Evolutionary conservation across 2,329 filamentous ascomycete species (phyloP).

Genomic region (Ophiostoma piceae): DNA sequence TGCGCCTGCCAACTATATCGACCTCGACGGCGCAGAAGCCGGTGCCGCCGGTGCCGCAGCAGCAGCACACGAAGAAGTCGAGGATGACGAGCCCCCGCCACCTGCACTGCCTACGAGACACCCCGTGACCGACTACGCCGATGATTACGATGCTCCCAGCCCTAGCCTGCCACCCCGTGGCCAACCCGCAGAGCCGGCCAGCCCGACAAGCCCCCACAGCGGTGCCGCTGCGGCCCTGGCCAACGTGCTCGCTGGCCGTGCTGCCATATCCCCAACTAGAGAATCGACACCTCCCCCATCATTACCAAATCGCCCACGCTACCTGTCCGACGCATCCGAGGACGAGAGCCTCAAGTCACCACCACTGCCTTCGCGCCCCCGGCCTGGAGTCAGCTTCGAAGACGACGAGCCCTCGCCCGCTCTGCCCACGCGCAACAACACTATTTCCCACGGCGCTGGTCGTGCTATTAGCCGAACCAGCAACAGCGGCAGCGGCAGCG

Average conservation of each 20-base stretch:
- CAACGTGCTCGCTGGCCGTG: slow-evolving; percentile 48
- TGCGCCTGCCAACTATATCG: slow-evolving; percentile 93
- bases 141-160: slow-evolving; percentile 37
- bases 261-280: slow-evolving; percentile 22
- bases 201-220: slow-evolving; percentile 32
- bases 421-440: slow-evolving; percentile 26
- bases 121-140: slow-evolving; percentile 30
- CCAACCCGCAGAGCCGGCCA: slow-evolving; percentile 32
- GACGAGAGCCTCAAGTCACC: slow-evolving; percentile 56
- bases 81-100: slow-evolving; percentile 38
- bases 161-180: slow-evolving; percentile 39
- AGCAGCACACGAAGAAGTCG: slow-evolving; percentile 35
- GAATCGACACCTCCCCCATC: slow-evolving; percentile 44
- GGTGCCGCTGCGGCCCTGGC: slow-evolving; percentile 53
- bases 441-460: slow-evolving; percentile 1
- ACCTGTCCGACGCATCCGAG: slow-evolving; percentile 63
- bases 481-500: neutral
- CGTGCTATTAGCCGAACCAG: slow-evolving; percentile 9
- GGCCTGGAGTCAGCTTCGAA: slow-evolving; percentile 46
- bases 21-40: slow-evolving; percentile 44
- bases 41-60: slow-evolving; percentile 30
- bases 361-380: slow-evolving; percentile 58
- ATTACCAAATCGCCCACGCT: slow-evolving; percentile 48
- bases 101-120: slow-evolving; percentile 45
- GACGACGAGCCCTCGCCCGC: slow-evolving; percentile 31